phyloP scores from a whole-genome alignment of 2,329 filamentous ascomycete species.

The Pseudogymnoascus pannorum region DNA sequence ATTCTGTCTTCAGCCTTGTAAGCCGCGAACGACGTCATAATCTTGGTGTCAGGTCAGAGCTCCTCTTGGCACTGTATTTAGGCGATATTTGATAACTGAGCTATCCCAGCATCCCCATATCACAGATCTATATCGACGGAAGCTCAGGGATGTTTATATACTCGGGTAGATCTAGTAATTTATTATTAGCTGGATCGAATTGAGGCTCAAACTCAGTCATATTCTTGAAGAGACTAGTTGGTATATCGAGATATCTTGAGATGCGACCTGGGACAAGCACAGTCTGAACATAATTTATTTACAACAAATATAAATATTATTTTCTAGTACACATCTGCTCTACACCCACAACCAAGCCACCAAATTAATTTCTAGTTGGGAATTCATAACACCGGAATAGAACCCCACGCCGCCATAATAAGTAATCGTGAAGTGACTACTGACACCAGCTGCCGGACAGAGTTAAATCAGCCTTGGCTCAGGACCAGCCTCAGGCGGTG shows the following conservation, averaged over 20 bases:
- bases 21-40: background rate
- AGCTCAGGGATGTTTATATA: background rate
- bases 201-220: background rate
- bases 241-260: background rate
- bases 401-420: no score
- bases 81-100: background rate
- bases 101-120: background rate
- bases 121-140: background rate
- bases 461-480: no score
- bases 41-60: background rate
- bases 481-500: no score
- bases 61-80: background rate
- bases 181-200: background rate
- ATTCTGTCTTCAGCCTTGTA: background rate
- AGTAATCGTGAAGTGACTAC: no score
- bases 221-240: background rate
- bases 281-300: background rate
- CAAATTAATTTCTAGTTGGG: no score
- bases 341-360: no score
- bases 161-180: background rate
- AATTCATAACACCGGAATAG: no score
- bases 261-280: background rate
- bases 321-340: no score
- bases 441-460: no score
- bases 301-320: background rate